These are phyloP conservation scores for Pleurotus ostreatus DNA, from an alignment of 768 basidiomycete genomes.

Conservation along the genomic window DNA sequence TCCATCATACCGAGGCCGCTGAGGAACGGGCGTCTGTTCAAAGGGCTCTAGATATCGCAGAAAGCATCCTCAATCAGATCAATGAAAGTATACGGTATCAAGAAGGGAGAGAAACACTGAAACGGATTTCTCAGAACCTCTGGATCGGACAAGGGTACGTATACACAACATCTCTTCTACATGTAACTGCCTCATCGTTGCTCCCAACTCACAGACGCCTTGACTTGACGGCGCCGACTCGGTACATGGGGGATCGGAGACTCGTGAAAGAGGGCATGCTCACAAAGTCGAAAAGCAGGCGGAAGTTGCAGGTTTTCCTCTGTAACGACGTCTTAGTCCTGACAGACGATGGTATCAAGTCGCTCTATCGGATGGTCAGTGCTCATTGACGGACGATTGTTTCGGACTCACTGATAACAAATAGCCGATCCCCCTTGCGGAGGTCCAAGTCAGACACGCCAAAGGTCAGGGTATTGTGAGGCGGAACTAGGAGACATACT, in stretches of 20 bases:
- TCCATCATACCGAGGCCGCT: slow-evolving; percentile 71
- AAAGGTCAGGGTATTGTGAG: not conserved
- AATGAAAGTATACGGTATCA: slow-evolving; percentile 87
- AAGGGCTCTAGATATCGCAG: slow-evolving; percentile 56
- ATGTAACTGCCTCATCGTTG: too few species aligned
- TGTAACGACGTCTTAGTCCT: slow-evolving; percentile 90
- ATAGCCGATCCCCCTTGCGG: slow-evolving; percentile 73
- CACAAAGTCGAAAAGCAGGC: slow-evolving; percentile 79
- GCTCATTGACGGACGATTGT: not conserved
- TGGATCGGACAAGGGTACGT: slow-evolving; percentile 82
- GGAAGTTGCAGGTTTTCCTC: slow-evolving; percentile 71
- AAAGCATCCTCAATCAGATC: slow-evolving; percentile 71
- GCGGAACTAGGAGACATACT: not conserved
- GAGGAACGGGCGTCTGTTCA: slow-evolving; percentile 57
- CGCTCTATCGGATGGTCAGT: slow-evolving; percentile 81
- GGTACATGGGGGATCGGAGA: slow-evolving; percentile 74
- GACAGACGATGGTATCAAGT: slow-evolving; percentile 65
- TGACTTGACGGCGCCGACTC: slow-evolving; percentile 88
- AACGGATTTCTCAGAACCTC: slow-evolving; percentile 68
- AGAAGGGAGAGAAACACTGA: slow-evolving; percentile 76
- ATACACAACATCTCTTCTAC: not conserved
- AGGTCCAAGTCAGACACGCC: slow-evolving; percentile 52
- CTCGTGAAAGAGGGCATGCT: slow-evolving; percentile 78
- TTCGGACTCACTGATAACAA: not conserved
- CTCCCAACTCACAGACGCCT: slow-evolving; percentile 46